A percentile compares a stretch with the other conserved stretches of the same genome.
These are phyloP conservation scores for Emergomyces pasteurianus DNA, from an alignment of 2,329 filamentous ascomycete species.

Conservation along the genomic window DNA sequence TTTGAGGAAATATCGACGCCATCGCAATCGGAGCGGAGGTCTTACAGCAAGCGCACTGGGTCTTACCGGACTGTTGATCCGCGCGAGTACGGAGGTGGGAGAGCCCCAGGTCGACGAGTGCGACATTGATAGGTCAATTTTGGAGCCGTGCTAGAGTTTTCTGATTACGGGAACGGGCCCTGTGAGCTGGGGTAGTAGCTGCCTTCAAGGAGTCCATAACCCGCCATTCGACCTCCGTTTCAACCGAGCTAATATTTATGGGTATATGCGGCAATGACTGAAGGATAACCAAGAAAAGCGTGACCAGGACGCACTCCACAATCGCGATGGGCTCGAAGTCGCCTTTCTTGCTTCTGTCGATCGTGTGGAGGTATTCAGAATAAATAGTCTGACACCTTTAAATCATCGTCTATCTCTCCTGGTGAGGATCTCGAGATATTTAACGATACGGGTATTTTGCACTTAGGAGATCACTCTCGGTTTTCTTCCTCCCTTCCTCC, in stretches of 20 bases:
- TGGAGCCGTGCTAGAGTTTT: neutral
- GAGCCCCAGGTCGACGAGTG: conserved; percentile 11
- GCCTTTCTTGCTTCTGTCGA: neutral
- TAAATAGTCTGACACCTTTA: neutral
- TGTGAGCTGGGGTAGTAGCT: neutral
- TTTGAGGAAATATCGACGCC: conserved; percentile 41
- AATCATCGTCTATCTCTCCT: neutral
- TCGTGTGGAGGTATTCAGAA: neutral
- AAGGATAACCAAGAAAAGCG: no score
- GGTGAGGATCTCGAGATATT: neutral
- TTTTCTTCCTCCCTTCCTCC: neutral
- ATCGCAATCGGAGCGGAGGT: conserved; percentile 19
- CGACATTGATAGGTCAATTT: conserved; percentile 7
- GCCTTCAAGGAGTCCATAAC: neutral
- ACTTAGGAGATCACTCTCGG: neutral
- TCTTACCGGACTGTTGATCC: conserved; percentile 41
- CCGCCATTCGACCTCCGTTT: neutral
- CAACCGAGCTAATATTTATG: neutral
- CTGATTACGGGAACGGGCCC: neutral
- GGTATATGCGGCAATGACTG: neutral
- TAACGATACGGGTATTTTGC: neutral
- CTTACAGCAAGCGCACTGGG: conserved; percentile 26
- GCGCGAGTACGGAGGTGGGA: conserved; percentile 25
- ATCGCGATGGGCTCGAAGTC: neutral
- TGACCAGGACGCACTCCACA: neutral